These are phyloP conservation scores for Lentinula detonsa DNA, from an alignment of 768 basidiomycete species.

Conservation along the genomic window DNA sequence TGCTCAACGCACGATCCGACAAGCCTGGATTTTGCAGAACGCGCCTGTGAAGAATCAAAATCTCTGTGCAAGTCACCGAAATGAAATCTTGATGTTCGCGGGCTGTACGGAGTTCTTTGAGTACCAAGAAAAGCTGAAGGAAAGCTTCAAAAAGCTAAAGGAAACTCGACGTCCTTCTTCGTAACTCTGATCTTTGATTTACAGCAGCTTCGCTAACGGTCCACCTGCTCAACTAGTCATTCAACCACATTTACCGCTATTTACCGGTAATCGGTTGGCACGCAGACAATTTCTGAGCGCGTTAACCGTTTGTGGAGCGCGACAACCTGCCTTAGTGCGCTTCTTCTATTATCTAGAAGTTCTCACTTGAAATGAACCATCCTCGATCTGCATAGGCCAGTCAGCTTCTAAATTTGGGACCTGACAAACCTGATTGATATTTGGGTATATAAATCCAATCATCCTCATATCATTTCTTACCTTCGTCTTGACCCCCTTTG, in stretches of 20 bases:
- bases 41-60: not conserved
- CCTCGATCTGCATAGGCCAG: not conserved
- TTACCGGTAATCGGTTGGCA: not conserved
- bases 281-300: not conserved
- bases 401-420: not conserved
- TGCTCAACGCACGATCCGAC: not conserved
- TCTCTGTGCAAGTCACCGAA: not conserved
- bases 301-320: slow-evolving; percentile 4
- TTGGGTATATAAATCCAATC: not conserved
- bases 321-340: slow-evolving; percentile 1
- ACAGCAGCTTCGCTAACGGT: slow-evolving; percentile 1
- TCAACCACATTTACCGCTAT: not conserved
- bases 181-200: not conserved
- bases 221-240: not conserved
- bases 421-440: not conserved
- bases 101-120: not conserved
- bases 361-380: not conserved
- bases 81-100: not conserved
- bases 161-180: not conserved
- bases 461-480: not conserved
- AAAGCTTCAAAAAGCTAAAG: not conserved
- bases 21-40: not conserved
- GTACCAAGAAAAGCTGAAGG: not conserved
- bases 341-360: not conserved
- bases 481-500: not conserved